Conservation (phyloP, 139 green algal species). For the Picochlorum sp. region DNA sequence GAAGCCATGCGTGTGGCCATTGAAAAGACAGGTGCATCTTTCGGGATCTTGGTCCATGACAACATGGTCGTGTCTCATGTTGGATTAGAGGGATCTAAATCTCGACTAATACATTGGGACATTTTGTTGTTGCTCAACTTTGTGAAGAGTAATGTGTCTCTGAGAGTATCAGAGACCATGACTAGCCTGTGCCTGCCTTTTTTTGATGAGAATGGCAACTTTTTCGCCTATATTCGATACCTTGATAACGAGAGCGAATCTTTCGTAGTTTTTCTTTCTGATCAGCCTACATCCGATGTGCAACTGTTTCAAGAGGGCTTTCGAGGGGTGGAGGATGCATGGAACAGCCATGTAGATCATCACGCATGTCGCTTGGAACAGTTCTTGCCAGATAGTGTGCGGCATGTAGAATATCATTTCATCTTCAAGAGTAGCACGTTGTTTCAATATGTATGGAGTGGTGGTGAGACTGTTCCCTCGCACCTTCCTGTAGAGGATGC, state of each 20-base stretch:
- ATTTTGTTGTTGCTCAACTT: slow-evolving; percentile 75
- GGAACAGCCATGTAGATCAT: neutral
- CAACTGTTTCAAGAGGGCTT: no score
- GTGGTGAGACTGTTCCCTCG: neutral
- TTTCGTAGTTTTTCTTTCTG: slow-evolving; percentile 21
- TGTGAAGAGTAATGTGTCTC: slow-evolving; percentile 43
- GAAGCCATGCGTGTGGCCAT: slow-evolving; percentile 33
- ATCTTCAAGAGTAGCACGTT: neutral
- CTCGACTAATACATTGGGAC: slow-evolving; percentile 35
- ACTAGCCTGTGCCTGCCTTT: slow-evolving; percentile 71
- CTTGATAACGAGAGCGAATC: slow-evolving; percentile 25
- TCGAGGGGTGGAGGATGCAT: no score
- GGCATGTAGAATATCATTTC: slow-evolving; percentile 3
- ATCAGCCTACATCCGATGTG: slow-evolving; percentile 6
- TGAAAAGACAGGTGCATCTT: neutral
- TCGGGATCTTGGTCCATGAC: no score
- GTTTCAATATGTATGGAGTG: slow-evolving; percentile 3
- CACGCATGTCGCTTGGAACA: neutral
- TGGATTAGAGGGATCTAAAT: no score
- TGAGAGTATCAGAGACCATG: slow-evolving; percentile 54
- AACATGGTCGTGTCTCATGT: no score
- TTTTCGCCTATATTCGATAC: slow-evolving; percentile 74
- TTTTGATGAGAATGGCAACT: slow-evolving; percentile 66
- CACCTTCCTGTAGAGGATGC: slow-evolving; percentile 1
- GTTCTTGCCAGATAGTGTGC: neutral